phyloP scores from a whole-genome alignment of 768 basidiomycete species.

The Boletus fagicola region DNA sequence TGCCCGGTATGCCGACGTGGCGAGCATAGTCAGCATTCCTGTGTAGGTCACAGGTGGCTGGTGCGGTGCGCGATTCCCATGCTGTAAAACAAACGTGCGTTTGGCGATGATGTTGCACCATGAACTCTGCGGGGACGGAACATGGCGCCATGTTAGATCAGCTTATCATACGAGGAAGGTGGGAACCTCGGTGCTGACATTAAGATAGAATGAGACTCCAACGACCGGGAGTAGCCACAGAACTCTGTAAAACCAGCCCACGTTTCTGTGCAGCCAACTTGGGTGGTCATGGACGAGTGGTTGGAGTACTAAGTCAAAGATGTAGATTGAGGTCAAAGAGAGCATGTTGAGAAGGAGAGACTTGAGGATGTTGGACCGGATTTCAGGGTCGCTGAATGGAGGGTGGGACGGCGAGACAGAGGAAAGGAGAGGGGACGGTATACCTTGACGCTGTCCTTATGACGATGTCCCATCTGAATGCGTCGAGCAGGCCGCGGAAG shows the following conservation, averaged over 20 bases:
- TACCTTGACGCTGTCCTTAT: slow-evolving; percentile 58
- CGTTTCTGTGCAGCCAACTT: slow-evolving; percentile 67
- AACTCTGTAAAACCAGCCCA: slow-evolving; percentile 73
- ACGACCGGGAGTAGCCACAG: slow-evolving; percentile 81
- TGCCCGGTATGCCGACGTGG: slow-evolving; percentile 76
- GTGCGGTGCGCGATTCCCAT: slow-evolving; percentile 57
- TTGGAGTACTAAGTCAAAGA: slow-evolving; percentile 69
- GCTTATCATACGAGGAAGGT: slow-evolving; percentile 6
- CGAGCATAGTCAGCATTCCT: slow-evolving; percentile 69
- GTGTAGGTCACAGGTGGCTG: slow-evolving; percentile 60
- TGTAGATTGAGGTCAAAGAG: slow-evolving; percentile 69
- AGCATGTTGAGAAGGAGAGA: slow-evolving; percentile 70
- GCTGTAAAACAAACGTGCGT: slow-evolving; percentile 67
- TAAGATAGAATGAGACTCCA: slow-evolving; percentile 74
- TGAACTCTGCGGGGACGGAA: slow-evolving; percentile 47
- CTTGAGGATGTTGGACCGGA: slow-evolving; percentile 72
- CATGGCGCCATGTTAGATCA: slow-evolving; percentile 11
- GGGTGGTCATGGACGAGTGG: slow-evolving; percentile 63
- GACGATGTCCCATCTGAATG: slow-evolving; percentile 71
- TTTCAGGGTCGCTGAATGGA: slow-evolving; percentile 63
- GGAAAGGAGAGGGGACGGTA: slow-evolving; percentile 13
- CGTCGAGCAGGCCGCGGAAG: slow-evolving; percentile 61
- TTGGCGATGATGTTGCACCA: slow-evolving; percentile 80
- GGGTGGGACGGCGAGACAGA: slow-evolving; percentile 10
- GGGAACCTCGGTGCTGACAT: slow-evolving; percentile 49